phyloP scores from a whole-genome alignment of 2,329 filamentous ascomycete species.

The Fonsecaea multimorphosa region DNA sequence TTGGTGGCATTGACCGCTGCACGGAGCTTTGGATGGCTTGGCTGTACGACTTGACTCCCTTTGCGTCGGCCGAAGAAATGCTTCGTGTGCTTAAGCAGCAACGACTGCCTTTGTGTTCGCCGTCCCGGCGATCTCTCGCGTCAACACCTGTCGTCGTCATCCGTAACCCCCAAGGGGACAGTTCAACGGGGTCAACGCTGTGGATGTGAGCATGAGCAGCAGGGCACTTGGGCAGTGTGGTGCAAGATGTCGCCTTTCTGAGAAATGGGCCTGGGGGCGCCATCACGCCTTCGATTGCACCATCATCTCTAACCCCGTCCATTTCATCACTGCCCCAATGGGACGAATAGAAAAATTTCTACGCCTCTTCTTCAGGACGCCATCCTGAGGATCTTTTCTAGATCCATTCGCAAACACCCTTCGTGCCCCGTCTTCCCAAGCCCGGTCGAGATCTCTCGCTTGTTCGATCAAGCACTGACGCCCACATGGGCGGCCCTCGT shows the following conservation, averaged over 20 bases:
- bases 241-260: not conserved
- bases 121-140: not conserved
- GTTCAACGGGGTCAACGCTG: not conserved
- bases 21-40: not conserved
- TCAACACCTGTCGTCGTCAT: not conserved
- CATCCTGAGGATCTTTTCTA: constrained; percentile 5
- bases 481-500: constrained; percentile 11
- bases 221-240: not conserved
- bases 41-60: not conserved
- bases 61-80: not conserved
- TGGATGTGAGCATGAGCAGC: not conserved
- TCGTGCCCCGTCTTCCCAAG: not conserved
- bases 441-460: constrained; percentile 21
- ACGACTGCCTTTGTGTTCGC: not conserved
- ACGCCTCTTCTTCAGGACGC: not conserved
- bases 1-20: not conserved
- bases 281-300: constrained; percentile 41
- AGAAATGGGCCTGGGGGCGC: not conserved
- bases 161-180: not conserved
- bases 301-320: constrained; percentile 38
- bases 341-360: constrained; percentile 3
- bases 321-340: constrained; percentile 19
- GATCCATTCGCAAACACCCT: not conserved
- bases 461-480: not conserved
- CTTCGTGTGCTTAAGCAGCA: constrained; percentile 6